Evolutionary conservation across 2,329 filamentous ascomycete species (phyloP), one percentile per base, ranked within the genome.

Genomic region (Torrubiellomyces zombiae): DNA sequence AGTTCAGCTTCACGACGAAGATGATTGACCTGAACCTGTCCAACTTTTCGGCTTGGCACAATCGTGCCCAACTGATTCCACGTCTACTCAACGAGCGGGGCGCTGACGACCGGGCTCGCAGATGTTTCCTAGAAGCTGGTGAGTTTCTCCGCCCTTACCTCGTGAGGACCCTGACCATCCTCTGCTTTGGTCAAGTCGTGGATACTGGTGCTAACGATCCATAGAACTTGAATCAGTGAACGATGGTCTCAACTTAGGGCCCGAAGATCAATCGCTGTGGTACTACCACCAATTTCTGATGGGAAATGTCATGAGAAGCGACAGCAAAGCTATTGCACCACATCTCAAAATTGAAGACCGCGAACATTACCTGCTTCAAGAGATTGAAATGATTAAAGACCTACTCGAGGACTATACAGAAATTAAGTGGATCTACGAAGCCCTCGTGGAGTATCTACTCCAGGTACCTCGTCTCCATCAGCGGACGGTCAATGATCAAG

Each of bases 11-110:
- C 50, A 94, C 89, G 1, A 85, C 76, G 9, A 77, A 70, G 43
- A 94, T 86, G 81, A 82, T 94, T 39, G 58, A 64, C 20, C 57
- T 53, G n/a, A 79, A 91, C 39, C 59, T 98, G 23, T 92, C 80
- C 20, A 98, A 98, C 47, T 98, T 95, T 47, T 94, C 83, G 4
- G 89, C 89, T 2, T 95, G 89, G 86, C 89, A 98, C 47, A 78
- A 78, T 43, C 72, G 89, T 25, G 82, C 77, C 37, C 80, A 79
- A 42, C 60, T 95, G 13, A 89, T 94, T 27, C 70, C 79, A 20
- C 65, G 67, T 20, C 51, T 94, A 12, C 56, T 95, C 24, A 53
- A 68, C 11, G 79, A 91, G 48, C 66, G 80, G 24, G 50, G 58
- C 0, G 75, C 80, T 2, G 64, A 67, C 31, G 61, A 69, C 24